Evolutionary conservation across 2,329 filamentous ascomycete species (phyloP).

Genomic region (Colletotrichum incanum): DNA sequence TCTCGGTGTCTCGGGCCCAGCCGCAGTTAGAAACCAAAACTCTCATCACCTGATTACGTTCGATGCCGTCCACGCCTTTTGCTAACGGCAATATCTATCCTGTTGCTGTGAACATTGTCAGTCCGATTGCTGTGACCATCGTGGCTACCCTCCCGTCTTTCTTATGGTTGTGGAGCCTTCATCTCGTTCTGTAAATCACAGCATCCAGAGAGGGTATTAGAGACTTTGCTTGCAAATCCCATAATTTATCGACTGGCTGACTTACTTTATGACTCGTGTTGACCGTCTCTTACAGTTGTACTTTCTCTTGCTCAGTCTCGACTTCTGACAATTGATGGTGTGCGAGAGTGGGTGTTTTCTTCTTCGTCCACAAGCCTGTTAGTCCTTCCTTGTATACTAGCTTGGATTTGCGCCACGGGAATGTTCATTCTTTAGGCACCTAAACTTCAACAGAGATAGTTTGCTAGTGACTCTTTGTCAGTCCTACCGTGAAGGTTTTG

Average conservation of each 20-base stretch:
- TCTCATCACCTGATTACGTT: neutral
- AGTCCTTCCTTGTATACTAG: neutral
- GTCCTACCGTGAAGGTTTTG: neutral
- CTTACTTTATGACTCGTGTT: neutral
- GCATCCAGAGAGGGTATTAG: neutral
- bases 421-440: neutral
- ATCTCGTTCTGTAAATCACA: neutral
- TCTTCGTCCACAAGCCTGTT: neutral
- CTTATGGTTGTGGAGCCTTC: neutral
- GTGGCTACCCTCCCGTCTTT: neutral
- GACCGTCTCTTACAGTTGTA: neutral
- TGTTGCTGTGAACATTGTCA: neutral
- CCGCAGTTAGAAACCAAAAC: neutral
- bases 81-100: too few relatives aligned
- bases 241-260: neutral
- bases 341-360: neutral
- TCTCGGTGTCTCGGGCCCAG: neutral
- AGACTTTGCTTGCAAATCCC: too few relatives aligned
- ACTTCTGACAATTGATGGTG: too few relatives aligned
- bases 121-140: too few relatives aligned
- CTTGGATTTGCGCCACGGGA: too few relatives aligned
- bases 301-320: neutral
- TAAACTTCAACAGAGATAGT: too few relatives aligned
- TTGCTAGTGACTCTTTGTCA: neutral
- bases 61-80: neutral